Evolutionary conservation across 192 early-diverging fungal species (phyloP).

Genomic region (Phlyctochytrium planicorne): DNA sequence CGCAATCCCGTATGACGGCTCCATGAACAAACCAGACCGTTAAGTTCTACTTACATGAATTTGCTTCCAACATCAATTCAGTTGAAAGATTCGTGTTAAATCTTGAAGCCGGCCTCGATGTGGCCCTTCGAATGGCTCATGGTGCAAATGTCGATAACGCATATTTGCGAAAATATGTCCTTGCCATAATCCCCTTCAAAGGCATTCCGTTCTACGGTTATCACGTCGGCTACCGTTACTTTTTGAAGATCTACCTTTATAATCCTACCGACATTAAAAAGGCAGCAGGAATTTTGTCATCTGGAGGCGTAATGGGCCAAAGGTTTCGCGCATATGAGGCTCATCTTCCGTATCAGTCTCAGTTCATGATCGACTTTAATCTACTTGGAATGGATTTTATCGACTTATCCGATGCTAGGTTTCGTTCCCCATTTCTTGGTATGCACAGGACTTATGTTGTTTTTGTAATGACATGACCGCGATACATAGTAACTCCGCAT

Average conservation of each 20-base stretch:
- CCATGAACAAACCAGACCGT: constrained; percentile 23
- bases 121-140: no score
- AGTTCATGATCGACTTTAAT: constrained; percentile 86
- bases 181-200: constrained; percentile 69
- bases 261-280: constrained; percentile 60
- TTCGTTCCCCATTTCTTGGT: constrained; percentile 26
- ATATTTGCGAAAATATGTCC: no score
- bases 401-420: constrained; percentile 46
- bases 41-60: background rate
- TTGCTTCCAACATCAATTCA: background rate
- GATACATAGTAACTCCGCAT: no score
- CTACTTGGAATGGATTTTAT: constrained; percentile 86
- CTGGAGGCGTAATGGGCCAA: constrained; percentile 71
- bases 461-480: no score
- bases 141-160: no score
- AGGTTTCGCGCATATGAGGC: constrained; percentile 74
- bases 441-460: no score
- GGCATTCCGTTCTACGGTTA: constrained; percentile 90
- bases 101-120: constrained; percentile 67
- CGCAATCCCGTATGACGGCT: constrained; percentile 69
- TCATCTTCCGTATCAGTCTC: constrained; percentile 78
- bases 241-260: constrained; percentile 69
- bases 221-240: constrained; percentile 62
- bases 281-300: constrained; percentile 64
- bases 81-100: constrained; percentile 50